Evolutionary conservation across 805 yeast genomes (phyloP).

Genomic region (Metschnikowia arizonensis): DNA sequence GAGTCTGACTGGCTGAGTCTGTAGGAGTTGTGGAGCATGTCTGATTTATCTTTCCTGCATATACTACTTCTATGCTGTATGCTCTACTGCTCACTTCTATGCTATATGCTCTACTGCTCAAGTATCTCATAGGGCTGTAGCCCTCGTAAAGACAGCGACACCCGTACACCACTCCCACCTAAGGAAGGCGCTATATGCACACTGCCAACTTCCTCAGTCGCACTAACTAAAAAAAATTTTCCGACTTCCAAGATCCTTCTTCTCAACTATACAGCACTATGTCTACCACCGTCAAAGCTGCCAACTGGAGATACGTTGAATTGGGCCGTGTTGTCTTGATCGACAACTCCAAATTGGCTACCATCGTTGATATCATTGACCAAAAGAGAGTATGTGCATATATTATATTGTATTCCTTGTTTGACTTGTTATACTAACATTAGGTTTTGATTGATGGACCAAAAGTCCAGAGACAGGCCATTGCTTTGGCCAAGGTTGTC

Average conservation of each 20-base stretch:
- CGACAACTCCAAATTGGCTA: slow-evolving; percentile 83
- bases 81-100: too few relatives aligned
- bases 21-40: too few relatives aligned
- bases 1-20: too few relatives aligned
- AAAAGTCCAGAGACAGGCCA: slow-evolving; percentile 88
- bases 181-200: slow-evolving; percentile 9
- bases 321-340: slow-evolving; percentile 97
- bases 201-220: slow-evolving; percentile 10
- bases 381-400: slow-evolving; percentile 96
- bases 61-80: too few relatives aligned
- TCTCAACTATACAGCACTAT: slow-evolving; percentile 17
- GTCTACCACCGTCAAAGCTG: slow-evolving; percentile 75
- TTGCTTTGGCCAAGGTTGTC: slow-evolving; percentile 79
- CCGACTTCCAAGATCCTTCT: slow-evolving; percentile 10
- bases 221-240: slow-evolving; percentile 18
- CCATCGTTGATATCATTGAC: slow-evolving; percentile 98
- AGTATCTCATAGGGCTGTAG: slow-evolving; percentile 19
- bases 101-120: too few relatives aligned
- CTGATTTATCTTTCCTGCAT: too few relatives aligned
- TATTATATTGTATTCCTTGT: too few relatives aligned
- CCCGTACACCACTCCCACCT: slow-evolving; percentile 9
- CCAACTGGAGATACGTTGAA: slow-evolving; percentile 99
- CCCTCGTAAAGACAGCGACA: slow-evolving; percentile 11
- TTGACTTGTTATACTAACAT: slow-evolving; percentile 7
- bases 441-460: slow-evolving; percentile 97